Base-by-base conservation (phyloP, 352 stramenopile species). In the Pythium guiyangense region DNA sequence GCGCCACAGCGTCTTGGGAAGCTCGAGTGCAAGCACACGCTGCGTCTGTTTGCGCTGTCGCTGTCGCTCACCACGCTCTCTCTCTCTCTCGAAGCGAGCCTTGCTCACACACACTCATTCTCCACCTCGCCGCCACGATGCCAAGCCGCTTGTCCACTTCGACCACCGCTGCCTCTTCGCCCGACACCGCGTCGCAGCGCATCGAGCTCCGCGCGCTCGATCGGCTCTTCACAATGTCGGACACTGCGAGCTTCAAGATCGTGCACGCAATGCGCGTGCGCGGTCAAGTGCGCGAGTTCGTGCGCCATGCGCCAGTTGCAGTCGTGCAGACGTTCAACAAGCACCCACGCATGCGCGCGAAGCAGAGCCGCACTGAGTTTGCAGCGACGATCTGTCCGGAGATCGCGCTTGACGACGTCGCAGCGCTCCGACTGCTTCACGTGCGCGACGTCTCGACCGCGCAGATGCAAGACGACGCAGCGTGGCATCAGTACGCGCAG, bases 321-420 rank as follows among this genome's bases (percentile, higher is more conserved):
- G 35, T 79, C 17, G 37, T 65, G 53, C 48, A 69, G 31, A 69
- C 59, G 18, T 79, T 67, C 67, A 82, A 77, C 49, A 45, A 67
- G 22, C 70, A 79, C 39, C 67, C 69, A 26, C 57, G 61, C 0
- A 79, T 79, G 70, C 70, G 67, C 6, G 59, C 57, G 25, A 46
- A 63, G 49, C 62, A 70, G 49, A 56, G 61, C 3, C 53, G 53
- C 9, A 55, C 44, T 14, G 63, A 54, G 20, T 68, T 69, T 49
- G 63, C 71, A 31, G 61, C 55, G 5, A 66, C 72, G 50, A 68
- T 82, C 35, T 60, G 68, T 18, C 60, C 67, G 0, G n/a, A 35
- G 43, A 46, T 77, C 35, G 59, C 63, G 2, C 17, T 65, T 4
- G 43, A 69, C 17, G 29, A 54, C 18, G 18, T 54, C 31, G 29